Base-by-base conservation (phyloP, 768 basidiomycete genomes). In the Lentinula sp. region DNA sequence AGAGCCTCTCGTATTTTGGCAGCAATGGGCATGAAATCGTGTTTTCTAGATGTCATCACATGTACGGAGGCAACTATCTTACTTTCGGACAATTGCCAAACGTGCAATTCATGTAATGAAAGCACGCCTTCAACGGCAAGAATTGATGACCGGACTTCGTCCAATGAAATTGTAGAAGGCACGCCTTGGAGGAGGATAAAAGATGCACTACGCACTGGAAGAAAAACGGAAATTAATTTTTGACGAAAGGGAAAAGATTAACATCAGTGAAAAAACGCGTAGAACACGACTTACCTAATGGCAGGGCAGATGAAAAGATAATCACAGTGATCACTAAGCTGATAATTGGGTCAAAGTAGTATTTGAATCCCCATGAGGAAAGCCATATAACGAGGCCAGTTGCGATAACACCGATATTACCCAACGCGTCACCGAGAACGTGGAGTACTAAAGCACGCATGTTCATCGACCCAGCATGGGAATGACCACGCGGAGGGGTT, bases 1-100 rank as follows among this genome's bases (percentile, higher is more conserved):
- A 98, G 80, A 1, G 82, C 84, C 71, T 86, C 84, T 60, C 95
- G 82, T 64, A 99, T 96, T 46, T 88, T 84, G 42, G 83, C 84
- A 15, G 93, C 92, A 54, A 95, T 84, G 1, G 82, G 85, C 92
- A 98, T 98, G 70, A 98, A 98, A 68, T 97, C 95, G 60, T 85
- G 81, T 21, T 84, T 84, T 53, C 87, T 81, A 42, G 86, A 86
- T 7, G 94, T 86, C 66, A 91, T 83, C 52, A 99, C 93, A 73
- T 99, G 97, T 28, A 99, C 96, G 1, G 92, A 95, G 9, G 95
- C 95, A 46, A 99, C 89, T 59, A 95, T 86, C 71, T 97, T 98
- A 60, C 84, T 86, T 74, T 99, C 97, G 9, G 93, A 95, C 52
- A 99, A 83, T 68, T 96, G 94, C 97, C 97, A 99, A 57, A 98